Conservation (phyloP, 768 basidiomycete species). For the Mycena haematopus region DNA sequence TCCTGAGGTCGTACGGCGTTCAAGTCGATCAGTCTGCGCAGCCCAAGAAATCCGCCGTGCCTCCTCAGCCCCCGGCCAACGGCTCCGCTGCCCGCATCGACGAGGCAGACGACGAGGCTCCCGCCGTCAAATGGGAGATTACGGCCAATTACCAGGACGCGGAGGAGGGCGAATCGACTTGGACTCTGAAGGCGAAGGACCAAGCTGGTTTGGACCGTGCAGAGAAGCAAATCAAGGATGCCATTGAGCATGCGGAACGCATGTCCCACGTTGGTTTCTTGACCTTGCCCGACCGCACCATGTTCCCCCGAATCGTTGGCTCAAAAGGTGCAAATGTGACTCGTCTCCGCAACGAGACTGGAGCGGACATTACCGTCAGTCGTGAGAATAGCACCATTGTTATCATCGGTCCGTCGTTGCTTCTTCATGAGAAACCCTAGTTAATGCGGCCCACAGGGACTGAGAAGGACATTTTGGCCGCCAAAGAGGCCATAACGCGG, state of each 20-base stretch:
- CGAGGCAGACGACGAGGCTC: conserved; percentile 60
- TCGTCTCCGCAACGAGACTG: conserved; percentile 86
- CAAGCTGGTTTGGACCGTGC: conserved; percentile 80
- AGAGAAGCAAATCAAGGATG: conserved; percentile 66
- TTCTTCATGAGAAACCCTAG: not conserved
- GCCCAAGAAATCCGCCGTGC: conserved; percentile 66
- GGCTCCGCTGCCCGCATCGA: conserved; percentile 83
- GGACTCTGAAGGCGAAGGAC: conserved; percentile 86
- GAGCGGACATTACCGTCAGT: conserved; percentile 91
- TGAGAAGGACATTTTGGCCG: conserved; percentile 68
- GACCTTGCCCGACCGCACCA: conserved; percentile 79
- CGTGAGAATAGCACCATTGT: conserved; percentile 88
- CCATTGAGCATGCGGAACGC: conserved; percentile 71
- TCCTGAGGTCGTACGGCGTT: conserved; percentile 81
- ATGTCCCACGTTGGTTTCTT: conserved; percentile 87
- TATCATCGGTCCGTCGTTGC: conserved; percentile 71
- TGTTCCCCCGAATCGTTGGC: conserved; percentile 94
- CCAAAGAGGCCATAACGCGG: conserved; percentile 78
- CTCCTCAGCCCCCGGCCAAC: conserved; percentile 56
- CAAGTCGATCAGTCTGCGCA: conserved; percentile 77
- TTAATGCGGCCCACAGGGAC: conserved; percentile 54
- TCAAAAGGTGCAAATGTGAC: conserved; percentile 90
- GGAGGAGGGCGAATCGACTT: conserved; percentile 84
- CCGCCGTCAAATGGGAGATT: conserved; percentile 72
- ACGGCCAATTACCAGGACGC: conserved; percentile 77